Conservation (phyloP, 768 basidiomycete genomes). For the Boletus bicolor region DNA sequence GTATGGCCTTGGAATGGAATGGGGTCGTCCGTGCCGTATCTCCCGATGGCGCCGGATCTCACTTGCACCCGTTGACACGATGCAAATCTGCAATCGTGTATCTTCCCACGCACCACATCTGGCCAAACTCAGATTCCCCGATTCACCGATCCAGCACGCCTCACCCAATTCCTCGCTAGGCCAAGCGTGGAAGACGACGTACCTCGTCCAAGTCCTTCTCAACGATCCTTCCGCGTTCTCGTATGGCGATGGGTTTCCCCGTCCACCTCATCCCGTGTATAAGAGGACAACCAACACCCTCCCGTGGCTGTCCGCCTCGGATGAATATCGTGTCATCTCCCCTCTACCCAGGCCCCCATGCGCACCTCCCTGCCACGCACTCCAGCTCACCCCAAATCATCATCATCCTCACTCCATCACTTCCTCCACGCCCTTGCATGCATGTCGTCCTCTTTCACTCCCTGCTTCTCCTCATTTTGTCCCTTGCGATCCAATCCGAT, state of each 20-base stretch:
- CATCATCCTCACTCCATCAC: constrained; percentile 12
- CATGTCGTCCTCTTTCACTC: constrained; percentile 1
- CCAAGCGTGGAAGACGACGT: constrained; percentile 18
- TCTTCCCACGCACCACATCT: constrained; percentile 29
- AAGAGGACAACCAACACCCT: constrained; percentile 11
- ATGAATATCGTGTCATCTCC: constrained; percentile 11
- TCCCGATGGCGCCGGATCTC: constrained; percentile 65
- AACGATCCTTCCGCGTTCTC: constrained; percentile 3
- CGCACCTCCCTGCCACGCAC: constrained; percentile 16
- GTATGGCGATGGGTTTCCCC: constrained; percentile 8
- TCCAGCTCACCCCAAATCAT: constrained; percentile 23
- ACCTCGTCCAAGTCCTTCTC: constrained; percentile 6
- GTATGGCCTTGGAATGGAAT: constrained; percentile 11
- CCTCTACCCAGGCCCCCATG: constrained; percentile 22
- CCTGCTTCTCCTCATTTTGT: not conserved
- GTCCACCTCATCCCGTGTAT: constrained; percentile 8
- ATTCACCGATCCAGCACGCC: constrained; percentile 25
- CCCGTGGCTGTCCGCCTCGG: constrained; percentile 22
- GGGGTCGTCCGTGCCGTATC: constrained; percentile 48
- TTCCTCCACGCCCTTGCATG: constrained; percentile 22
- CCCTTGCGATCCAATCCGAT: constrained; percentile 13
- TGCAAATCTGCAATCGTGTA: constrained; percentile 29
- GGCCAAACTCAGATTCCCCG: constrained; percentile 25
- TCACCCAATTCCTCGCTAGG: not conserved
- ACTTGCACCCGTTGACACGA: constrained; percentile 31